Conservation (phyloP, 1,284 basidiomycete species). For the Tausonia pullulans region DNA sequence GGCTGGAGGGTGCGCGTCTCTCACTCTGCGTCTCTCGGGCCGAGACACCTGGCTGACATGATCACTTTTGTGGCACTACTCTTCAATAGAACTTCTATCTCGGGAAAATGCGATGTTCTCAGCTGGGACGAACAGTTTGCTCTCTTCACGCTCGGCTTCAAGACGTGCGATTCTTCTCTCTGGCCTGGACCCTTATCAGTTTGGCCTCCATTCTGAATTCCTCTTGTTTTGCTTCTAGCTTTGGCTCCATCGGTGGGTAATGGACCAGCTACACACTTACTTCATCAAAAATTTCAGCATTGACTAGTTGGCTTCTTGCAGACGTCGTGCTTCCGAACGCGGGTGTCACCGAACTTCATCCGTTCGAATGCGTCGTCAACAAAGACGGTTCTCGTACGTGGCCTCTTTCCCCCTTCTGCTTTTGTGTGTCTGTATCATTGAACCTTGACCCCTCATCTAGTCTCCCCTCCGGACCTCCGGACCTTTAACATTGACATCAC, state of each 20-base stretch:
- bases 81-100: neutral
- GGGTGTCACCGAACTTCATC: neutral
- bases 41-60: too few species aligned
- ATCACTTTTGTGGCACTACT: too few species aligned
- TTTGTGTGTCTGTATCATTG: too few species aligned
- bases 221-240: too few species aligned
- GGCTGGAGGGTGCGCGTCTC: neutral
- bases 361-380: neutral
- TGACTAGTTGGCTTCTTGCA: neutral
- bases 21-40: neutral
- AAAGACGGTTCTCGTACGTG: neutral
- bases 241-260: too few species aligned
- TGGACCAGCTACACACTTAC: too few species aligned
- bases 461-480: neutral
- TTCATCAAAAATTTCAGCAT: neutral
- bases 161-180: neutral
- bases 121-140: neutral
- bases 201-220: too few species aligned
- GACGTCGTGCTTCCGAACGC: slow-evolving; percentile 10
- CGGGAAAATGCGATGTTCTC: neutral
- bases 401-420: too few species aligned
- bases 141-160: neutral
- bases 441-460: too few species aligned
- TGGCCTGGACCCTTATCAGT: too few species aligned
- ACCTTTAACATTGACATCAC: slow-evolving; percentile 2